Evolutionary conservation across 352 stramenopile species (phyloP).

Genomic region (Phytophthora macrochlamydospora): DNA sequence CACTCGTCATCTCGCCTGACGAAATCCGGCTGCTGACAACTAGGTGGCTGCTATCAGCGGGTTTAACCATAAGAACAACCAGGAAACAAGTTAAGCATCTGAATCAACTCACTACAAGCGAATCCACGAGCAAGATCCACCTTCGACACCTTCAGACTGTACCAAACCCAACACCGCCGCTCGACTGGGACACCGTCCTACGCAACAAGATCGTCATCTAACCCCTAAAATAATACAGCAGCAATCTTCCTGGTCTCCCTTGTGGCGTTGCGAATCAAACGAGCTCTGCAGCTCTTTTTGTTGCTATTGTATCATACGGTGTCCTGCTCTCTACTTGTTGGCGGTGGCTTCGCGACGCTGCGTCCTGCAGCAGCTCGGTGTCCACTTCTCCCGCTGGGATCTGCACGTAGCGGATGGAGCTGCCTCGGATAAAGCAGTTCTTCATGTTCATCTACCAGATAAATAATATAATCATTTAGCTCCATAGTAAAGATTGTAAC

Average conservation of each 20-base stretch:
- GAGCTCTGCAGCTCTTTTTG: no score
- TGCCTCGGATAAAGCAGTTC: conserved; percentile 98
- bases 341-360: conserved; percentile 72
- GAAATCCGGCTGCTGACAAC: no score
- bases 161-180: neutral
- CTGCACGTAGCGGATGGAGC: conserved; percentile 98
- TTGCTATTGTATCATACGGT: conserved; percentile 25
- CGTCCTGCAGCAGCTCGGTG: conserved; percentile 94
- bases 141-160: neutral
- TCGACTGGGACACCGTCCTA: conserved; percentile 2
- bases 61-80: no score
- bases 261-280: conserved; percentile 19
- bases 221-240: neutral
- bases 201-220: conserved; percentile 20
- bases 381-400: conserved; percentile 97
- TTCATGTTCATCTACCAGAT: conserved; percentile 92
- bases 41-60: no score
- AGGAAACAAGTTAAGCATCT: no score
- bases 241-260: neutral
- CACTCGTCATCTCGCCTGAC: no score
- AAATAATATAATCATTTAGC: neutral
- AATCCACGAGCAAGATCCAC: neutral
- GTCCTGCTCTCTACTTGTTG: conserved; percentile 58
- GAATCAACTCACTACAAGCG: neutral
- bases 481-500: neutral